These are phyloP conservation scores for Lecanosticta acicola DNA, from an alignment of 2,329 filamentous ascomycete species.

Conservation along the genomic window DNA sequence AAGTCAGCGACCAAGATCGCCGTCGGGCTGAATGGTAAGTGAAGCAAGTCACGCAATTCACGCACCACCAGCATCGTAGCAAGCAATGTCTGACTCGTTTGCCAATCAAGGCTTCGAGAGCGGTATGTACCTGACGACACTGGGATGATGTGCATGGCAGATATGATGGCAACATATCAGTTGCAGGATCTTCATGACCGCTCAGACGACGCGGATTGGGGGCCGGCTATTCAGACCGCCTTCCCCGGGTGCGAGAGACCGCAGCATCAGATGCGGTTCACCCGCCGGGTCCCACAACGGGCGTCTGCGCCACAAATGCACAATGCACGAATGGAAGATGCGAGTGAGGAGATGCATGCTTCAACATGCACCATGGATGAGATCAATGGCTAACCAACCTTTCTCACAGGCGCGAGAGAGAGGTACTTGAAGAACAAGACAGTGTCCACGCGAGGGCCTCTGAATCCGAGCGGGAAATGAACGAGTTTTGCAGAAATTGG, in stretches of 20 bases:
- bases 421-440: no score
- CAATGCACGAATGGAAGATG: background rate
- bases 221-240: no score
- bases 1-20: no score
- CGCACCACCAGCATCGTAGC: no score
- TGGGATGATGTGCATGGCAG: background rate
- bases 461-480: background rate
- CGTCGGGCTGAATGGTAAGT: background rate
- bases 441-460: background rate
- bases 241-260: no score
- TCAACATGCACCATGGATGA: no score
- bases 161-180: background rate
- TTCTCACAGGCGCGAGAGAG: no score
- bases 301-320: background rate
- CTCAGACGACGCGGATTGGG: background rate
- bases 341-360: background rate
- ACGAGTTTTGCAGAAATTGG: background rate
- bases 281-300: no score
- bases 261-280: background rate
- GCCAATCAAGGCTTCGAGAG: background rate
- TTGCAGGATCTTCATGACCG: background rate
- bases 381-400: no score
- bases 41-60: background rate
- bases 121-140: background rate
- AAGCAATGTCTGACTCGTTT: background rate